A percentile compares a stretch with the other conserved stretches of the same genome.
phyloP scores from a whole-genome alignment of 2,329 filamentous ascomycete genomes.

The Diaporthe citriasiana region DNA sequence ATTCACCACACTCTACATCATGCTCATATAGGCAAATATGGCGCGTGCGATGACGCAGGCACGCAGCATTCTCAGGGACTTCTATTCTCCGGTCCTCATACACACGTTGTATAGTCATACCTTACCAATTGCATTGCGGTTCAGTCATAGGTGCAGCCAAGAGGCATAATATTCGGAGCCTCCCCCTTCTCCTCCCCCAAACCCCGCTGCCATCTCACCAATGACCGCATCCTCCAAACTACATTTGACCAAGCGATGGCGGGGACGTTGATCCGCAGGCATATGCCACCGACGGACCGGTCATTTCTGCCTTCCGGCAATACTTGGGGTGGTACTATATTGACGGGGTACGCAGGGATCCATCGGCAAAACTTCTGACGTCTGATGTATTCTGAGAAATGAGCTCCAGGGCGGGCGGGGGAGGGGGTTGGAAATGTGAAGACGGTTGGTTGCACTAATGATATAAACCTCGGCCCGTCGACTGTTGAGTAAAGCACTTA shows the following conservation, averaged over 20 bases:
- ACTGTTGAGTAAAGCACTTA: neutral
- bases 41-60: neutral
- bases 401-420: conserved; percentile 21
- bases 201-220: conserved; percentile 33
- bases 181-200: conserved; percentile 4
- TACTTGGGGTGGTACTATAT: conserved; percentile 1
- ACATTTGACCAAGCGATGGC: neutral
- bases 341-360: conserved; percentile 15
- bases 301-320: conserved; percentile 10
- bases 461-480: conserved; percentile 5
- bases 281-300: neutral
- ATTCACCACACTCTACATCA: neutral
- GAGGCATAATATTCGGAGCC: conserved; percentile 34
- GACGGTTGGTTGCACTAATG: neutral
- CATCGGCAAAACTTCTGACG: conserved; percentile 17
- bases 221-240: conserved; percentile 13
- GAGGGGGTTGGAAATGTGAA: neutral
- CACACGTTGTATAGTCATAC: conserved; percentile 4
- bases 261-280: neutral
- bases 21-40: neutral
- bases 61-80: neutral
- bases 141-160: conserved; percentile 14
- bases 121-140: conserved; percentile 36
- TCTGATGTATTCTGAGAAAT: neutral
- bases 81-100: neutral